Evolutionary conservation across 495 filamentous ascomycete genomes (phyloP).

Genomic region (Tuber magnatum): DNA sequence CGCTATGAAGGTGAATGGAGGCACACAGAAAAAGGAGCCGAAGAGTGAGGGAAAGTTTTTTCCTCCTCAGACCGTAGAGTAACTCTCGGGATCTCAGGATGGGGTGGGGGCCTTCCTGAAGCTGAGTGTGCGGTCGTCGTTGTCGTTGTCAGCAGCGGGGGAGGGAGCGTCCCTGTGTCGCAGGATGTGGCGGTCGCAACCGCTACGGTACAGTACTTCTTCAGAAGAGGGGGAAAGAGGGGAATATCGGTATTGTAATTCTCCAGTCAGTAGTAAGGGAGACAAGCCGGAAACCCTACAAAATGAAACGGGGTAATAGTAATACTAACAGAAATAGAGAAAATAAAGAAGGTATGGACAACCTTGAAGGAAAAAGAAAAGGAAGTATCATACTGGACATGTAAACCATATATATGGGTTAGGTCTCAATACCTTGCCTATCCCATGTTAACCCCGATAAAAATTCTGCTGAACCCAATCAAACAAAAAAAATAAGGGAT

Average conservation of each 20-base stretch:
- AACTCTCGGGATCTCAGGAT: not conserved
- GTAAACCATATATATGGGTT: not conserved
- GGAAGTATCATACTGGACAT: not conserved
- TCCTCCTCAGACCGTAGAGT: constrained; percentile 4
- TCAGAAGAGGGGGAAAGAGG: not conserved
- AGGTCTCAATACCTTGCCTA: not conserved
- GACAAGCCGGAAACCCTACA: not conserved
- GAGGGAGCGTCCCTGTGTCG: constrained; percentile 13
- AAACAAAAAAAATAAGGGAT: not conserved
- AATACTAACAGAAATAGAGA: not conserved
- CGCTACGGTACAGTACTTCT: not conserved
- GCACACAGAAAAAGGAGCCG: not conserved
- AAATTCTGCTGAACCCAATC: not conserved
- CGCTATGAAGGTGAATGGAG: constrained; percentile 14
- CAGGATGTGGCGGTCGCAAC: constrained; percentile 32
- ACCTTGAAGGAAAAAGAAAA: not conserved
- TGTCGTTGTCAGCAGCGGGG: constrained; percentile 18
- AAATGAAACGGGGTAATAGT: not conserved
- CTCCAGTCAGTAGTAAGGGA: not conserved
- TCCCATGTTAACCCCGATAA: not conserved
- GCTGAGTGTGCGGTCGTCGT: not conserved
- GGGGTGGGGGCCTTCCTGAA: not conserved
- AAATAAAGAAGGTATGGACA: not conserved
- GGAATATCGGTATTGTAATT: not conserved
- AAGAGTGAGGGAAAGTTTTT: constrained; percentile 10